A percentile compares a stretch with the other conserved stretches of the same genome.
Conservation (phyloP, 2,329 filamentous ascomycete species). For the Diaporthe amygdali region DNA sequence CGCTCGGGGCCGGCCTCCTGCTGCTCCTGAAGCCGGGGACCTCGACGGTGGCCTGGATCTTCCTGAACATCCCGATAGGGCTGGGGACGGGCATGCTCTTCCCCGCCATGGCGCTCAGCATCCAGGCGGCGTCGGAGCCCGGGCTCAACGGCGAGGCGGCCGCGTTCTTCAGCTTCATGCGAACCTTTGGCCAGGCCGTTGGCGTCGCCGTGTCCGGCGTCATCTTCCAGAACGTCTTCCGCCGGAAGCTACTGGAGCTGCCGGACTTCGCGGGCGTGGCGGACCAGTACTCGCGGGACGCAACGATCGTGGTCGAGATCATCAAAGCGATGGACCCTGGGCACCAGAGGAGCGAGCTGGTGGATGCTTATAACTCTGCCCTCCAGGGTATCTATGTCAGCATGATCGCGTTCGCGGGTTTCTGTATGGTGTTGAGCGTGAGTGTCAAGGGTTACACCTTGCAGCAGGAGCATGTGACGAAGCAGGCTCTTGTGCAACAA, state of each 20-base stretch:
- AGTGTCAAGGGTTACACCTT: conserved; percentile 36
- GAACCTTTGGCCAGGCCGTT: conserved; percentile 67
- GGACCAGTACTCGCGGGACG: conserved; percentile 59
- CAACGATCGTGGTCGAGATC: conserved; percentile 62
- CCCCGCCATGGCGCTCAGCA: conserved; percentile 64
- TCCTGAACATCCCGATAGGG: conserved; percentile 64
- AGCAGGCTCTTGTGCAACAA: conserved; percentile 29
- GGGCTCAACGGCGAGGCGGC: conserved; percentile 59
- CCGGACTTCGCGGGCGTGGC: conserved; percentile 48
- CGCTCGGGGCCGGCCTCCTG: conserved; percentile 62
- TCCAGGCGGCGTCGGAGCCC: conserved; percentile 63
- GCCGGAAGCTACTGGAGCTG: conserved; percentile 49
- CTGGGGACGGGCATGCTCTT: conserved; percentile 70
- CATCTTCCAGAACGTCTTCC: conserved; percentile 72
- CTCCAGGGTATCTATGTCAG: conserved; percentile 40
- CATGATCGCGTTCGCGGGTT: conserved; percentile 35
- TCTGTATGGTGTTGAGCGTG: conserved; percentile 34
- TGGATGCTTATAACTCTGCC: conserved; percentile 39
- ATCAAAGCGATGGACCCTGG: conserved; percentile 56
- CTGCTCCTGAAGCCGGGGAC: conserved; percentile 54
- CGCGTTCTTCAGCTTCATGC: conserved; percentile 71
- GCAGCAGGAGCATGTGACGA: conserved; percentile 38
- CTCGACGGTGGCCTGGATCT: conserved; percentile 59
- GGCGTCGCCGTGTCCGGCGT: conserved; percentile 72
- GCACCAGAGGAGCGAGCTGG: conserved; percentile 32